phyloP scores from a whole-genome alignment of 1,284 basidiomycete species.

The Amylostereum areolatum region DNA sequence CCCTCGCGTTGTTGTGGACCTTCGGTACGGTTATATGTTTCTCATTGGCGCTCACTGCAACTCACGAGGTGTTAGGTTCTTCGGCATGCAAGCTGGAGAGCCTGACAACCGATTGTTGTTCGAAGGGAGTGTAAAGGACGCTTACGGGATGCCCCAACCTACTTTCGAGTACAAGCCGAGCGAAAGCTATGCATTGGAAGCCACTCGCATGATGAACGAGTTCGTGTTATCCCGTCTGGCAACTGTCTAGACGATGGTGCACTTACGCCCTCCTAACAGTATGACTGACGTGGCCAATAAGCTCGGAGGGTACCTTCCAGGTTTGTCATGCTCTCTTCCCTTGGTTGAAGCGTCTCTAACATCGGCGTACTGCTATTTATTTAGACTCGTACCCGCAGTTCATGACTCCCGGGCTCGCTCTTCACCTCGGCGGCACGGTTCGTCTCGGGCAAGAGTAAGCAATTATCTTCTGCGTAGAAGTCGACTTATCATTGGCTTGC shows the following conservation, averaged over 20 bases:
- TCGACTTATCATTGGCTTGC: constrained; percentile 1
- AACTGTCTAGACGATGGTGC: neutral
- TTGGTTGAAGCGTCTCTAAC: neutral
- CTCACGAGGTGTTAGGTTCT: neutral
- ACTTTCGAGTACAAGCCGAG: constrained; percentile 21
- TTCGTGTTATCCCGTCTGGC: constrained; percentile 4
- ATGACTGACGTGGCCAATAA: constrained; percentile 16
- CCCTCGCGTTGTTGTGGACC: constrained; percentile 20
- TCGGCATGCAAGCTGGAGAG: neutral
- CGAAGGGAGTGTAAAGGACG: constrained; percentile 17
- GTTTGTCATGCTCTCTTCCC: constrained; percentile 1
- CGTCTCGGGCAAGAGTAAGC: constrained; percentile 9
- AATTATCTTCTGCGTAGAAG: neutral
- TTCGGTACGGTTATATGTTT: constrained; percentile 8
- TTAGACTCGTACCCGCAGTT: constrained; percentile 18
- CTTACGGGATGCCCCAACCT: constrained; percentile 31
- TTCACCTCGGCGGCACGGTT: constrained; percentile 17
- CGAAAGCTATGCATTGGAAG: constrained; percentile 7
- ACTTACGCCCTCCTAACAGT: neutral
- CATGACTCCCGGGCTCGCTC: constrained; percentile 20
- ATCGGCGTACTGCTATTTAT: neutral
- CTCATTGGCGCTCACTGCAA: constrained; percentile 10
- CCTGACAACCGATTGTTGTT: constrained; percentile 20
- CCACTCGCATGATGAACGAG: constrained; percentile 21
- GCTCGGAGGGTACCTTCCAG: constrained; percentile 19